Evolutionary conservation across 495 filamentous ascomycete genomes (phyloP).

Genomic region (Chaetomium fimeti): DNA sequence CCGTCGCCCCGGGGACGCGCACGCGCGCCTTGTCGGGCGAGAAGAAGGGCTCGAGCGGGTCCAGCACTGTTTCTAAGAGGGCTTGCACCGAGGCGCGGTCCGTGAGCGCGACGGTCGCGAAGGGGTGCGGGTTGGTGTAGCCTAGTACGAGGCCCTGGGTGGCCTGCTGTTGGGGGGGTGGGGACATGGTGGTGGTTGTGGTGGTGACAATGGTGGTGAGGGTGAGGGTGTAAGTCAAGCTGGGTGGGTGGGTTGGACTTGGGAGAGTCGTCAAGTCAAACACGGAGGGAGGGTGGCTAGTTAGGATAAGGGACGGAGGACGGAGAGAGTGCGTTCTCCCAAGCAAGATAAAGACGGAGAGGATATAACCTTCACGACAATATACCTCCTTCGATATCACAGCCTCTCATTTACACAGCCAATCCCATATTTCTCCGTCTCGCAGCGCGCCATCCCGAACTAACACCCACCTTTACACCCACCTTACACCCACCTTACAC

Average conservation of each 20-base stretch:
- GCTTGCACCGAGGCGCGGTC: slow-evolving; percentile 56
- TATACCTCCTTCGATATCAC: neutral
- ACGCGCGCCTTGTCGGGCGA: slow-evolving; percentile 58
- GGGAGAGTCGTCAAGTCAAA: neutral
- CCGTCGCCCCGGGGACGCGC: slow-evolving; percentile 61
- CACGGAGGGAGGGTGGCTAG: neutral
- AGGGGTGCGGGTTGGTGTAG: slow-evolving; percentile 50
- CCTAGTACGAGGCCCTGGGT: slow-evolving; percentile 50
- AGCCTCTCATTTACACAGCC: slow-evolving; percentile 8
- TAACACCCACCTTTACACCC: neutral
- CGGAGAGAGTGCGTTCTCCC: neutral
- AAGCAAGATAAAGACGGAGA: neutral
- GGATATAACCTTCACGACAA: neutral
- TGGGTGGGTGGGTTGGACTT: neutral
- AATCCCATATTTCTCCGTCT: slow-evolving; percentile 27
- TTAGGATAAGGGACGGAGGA: too few relatives aligned
- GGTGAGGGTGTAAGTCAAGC: neutral
- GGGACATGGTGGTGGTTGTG: neutral
- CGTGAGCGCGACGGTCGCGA: slow-evolving; percentile 47
- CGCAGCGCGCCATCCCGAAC: slow-evolving; percentile 15
- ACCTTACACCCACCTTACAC: neutral
- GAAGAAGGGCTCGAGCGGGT: slow-evolving; percentile 64
- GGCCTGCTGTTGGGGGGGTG: slow-evolving; percentile 14
- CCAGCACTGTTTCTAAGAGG: slow-evolving; percentile 58
- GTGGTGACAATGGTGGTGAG: neutral